Percentiles rank a stretch among this genome's conserved stretches.
These are phyloP conservation scores for Dothiorella sarmentorum DNA, from an alignment of 2,329 filamentous ascomycete species.

Conservation along the genomic window DNA sequence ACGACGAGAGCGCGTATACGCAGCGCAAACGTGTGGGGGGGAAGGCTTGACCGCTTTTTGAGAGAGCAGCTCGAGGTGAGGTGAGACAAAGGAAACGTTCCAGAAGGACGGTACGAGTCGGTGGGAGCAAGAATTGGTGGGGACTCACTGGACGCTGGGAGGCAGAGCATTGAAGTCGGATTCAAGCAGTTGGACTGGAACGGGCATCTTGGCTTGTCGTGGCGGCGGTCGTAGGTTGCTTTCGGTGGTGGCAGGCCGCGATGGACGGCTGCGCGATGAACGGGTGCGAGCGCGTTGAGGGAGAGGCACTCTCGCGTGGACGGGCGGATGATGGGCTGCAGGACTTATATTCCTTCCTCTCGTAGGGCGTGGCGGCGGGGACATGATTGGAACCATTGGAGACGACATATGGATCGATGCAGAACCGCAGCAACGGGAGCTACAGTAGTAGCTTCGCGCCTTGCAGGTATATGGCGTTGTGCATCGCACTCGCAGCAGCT, in stretches of 20 bases:
- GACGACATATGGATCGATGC: constrained; percentile 8
- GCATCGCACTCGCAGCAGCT: constrained; percentile 1
- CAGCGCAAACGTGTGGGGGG: neutral
- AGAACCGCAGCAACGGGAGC: constrained; percentile 9
- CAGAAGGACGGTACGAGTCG: constrained; percentile 13
- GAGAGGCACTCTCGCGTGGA: neutral
- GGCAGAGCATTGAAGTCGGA: constrained; percentile 43
- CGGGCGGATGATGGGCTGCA: neutral
- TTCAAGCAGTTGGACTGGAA: constrained; percentile 29
- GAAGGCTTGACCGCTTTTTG: neutral
- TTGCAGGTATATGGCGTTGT: constrained; percentile 15
- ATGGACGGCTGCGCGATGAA: constrained; percentile 1
- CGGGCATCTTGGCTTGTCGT: constrained; percentile 15
- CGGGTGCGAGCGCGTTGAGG: constrained; percentile 6
- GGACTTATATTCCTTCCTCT: constrained; percentile 13
- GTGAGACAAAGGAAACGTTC: constrained; percentile 23
- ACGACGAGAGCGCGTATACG: neutral
- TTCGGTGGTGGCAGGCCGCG: constrained; percentile 10
- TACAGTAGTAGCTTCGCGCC: constrained; percentile 15
- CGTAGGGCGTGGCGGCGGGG: constrained; percentile 10
- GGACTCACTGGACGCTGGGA: constrained; percentile 43
- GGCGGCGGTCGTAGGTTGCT: neutral
- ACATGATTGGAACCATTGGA: constrained; percentile 6
- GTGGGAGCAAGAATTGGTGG: neutral
- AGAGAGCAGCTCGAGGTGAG: neutral